These are phyloP conservation scores for Zangia roseola DNA, from an alignment of 768 basidiomycete genomes.

Conservation along the genomic window DNA sequence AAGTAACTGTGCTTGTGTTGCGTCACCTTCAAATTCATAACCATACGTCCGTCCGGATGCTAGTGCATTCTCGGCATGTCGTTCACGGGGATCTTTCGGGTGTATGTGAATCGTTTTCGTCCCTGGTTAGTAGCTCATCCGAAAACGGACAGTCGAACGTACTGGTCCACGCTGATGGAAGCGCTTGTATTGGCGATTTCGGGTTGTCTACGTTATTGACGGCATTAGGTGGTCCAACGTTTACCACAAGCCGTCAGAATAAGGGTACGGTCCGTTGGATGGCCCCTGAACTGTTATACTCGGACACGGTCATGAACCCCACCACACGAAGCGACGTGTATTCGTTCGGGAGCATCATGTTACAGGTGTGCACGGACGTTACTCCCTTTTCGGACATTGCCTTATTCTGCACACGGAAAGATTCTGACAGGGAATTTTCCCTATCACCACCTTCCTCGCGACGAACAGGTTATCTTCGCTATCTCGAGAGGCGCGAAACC, in stretches of 20 bases:
- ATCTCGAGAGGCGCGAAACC: neutral
- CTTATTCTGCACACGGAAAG: no score
- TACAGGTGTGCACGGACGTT: constrained; percentile 13
- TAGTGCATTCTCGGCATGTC: no score
- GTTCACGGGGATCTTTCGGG: no score
- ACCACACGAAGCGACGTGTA: constrained; percentile 3
- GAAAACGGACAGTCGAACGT: no score
- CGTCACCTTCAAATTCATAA: no score
- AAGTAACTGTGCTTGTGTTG: no score
- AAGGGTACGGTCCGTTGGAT: neutral
- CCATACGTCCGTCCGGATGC: no score
- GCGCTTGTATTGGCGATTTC: constrained; percentile 7
- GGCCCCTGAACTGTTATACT: neutral
- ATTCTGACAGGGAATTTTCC: constrained; percentile 3
- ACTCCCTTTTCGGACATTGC: no score
- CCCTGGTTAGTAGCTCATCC: no score
- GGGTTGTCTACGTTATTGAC: constrained; percentile 3
- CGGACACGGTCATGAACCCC: neutral
- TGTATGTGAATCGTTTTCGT: no score
- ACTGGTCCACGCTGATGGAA: neutral
- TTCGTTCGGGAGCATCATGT: constrained; percentile 11
- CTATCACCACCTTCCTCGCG: neutral
- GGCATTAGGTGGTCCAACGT: neutral
- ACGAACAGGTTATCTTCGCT: constrained; percentile 1
- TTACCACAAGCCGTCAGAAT: neutral